phyloP scores from a whole-genome alignment of 2,329 filamentous ascomycete genomes.

The Neonectria ditissima region DNA sequence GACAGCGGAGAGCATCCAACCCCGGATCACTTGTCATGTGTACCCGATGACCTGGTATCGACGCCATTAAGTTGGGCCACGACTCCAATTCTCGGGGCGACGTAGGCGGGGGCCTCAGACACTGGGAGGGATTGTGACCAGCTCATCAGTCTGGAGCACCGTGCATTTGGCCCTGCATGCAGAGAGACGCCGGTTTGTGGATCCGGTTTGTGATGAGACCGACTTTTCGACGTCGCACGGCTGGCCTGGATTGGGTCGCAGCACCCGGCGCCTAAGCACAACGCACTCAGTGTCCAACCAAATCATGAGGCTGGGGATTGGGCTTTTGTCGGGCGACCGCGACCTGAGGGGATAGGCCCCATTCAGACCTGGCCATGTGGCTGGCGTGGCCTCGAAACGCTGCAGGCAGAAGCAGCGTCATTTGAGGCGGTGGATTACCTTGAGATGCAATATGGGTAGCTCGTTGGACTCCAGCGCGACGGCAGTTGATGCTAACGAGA shows the following conservation, averaged over 20 bases:
- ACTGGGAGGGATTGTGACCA: slow-evolving; percentile 33
- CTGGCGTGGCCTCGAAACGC: slow-evolving; percentile 28
- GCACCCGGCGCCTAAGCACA: slow-evolving; percentile 37
- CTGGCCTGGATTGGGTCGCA: slow-evolving; percentile 36
- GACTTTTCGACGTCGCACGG: slow-evolving; percentile 40
- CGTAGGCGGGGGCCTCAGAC: slow-evolving; percentile 29
- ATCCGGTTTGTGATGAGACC: slow-evolving; percentile 40
- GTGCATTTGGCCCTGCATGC: slow-evolving; percentile 34
- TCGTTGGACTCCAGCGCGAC: slow-evolving; percentile 18
- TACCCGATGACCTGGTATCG: slow-evolving; percentile 34
- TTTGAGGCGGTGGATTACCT: slow-evolving; percentile 22
- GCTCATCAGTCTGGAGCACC: slow-evolving; percentile 31
- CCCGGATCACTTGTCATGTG: slow-evolving; percentile 35
- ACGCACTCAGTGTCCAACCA: slow-evolving; percentile 34
- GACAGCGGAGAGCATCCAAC: slow-evolving; percentile 5
- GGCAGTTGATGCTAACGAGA: slow-evolving; percentile 12
- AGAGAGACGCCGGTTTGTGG: slow-evolving; percentile 35
- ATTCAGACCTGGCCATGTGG: slow-evolving; percentile 29
- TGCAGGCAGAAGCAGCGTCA: slow-evolving; percentile 12
- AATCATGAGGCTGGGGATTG: slow-evolving; percentile 38
- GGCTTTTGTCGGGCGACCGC: slow-evolving; percentile 35
- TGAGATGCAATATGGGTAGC: slow-evolving; percentile 22
- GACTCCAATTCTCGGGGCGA: slow-evolving; percentile 5
- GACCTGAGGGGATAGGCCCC: slow-evolving; percentile 25
- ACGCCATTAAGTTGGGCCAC: slow-evolving; percentile 26